Evolutionary conservation across 2,329 filamentous ascomycete species (phyloP).

Genomic region (Trichoderma aggressivum): DNA sequence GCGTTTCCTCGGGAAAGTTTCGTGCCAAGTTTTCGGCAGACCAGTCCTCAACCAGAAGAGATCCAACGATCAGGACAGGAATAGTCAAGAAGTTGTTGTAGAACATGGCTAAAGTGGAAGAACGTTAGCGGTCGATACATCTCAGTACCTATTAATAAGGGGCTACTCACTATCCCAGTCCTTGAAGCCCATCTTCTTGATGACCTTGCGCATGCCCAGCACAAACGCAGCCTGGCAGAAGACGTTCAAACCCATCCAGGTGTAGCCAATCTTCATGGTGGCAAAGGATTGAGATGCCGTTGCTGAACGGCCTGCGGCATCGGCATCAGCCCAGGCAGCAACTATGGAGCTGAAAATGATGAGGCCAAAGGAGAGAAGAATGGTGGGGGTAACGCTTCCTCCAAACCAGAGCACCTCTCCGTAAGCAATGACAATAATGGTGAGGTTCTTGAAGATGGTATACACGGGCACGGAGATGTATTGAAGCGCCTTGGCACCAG

Average conservation of each 20-base stretch:
- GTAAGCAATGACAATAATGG: slow-evolving; percentile 97
- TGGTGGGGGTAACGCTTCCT: slow-evolving; percentile 80
- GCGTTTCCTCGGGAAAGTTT: slow-evolving; percentile 83
- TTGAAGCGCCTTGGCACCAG: slow-evolving; percentile 90
- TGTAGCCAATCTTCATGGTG: slow-evolving; percentile 88
- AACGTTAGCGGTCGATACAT: slow-evolving; percentile 29
- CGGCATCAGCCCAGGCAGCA: slow-evolving; percentile 96
- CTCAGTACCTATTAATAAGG: background rate
- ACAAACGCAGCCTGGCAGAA: slow-evolving; percentile 90
- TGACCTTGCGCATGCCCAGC: slow-evolving; percentile 93
- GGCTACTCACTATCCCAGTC: slow-evolving; percentile 89
- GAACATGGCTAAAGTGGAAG: slow-evolving; percentile 78
- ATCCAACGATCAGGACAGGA: slow-evolving; percentile 79
- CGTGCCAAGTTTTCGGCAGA: slow-evolving; percentile 73
- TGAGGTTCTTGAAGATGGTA: slow-evolving; percentile 99
- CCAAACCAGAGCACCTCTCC: slow-evolving; percentile 98
- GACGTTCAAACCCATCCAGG: slow-evolving; percentile 98
- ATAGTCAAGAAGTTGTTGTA: slow-evolving; percentile 99
- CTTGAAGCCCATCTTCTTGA: slow-evolving; percentile 99
- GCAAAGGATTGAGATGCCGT: slow-evolving; percentile 74
- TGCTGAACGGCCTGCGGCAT: slow-evolving; percentile 66
- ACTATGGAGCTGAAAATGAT: slow-evolving; percentile 96
- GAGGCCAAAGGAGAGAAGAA: slow-evolving; percentile 88
- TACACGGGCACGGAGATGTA: slow-evolving; percentile 97
- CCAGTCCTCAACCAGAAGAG: slow-evolving; percentile 88